These are phyloP conservation scores for Arctium lappa DNA, from an alignment of 129 eudicot genomes.

Conservation along the genomic window DNA sequence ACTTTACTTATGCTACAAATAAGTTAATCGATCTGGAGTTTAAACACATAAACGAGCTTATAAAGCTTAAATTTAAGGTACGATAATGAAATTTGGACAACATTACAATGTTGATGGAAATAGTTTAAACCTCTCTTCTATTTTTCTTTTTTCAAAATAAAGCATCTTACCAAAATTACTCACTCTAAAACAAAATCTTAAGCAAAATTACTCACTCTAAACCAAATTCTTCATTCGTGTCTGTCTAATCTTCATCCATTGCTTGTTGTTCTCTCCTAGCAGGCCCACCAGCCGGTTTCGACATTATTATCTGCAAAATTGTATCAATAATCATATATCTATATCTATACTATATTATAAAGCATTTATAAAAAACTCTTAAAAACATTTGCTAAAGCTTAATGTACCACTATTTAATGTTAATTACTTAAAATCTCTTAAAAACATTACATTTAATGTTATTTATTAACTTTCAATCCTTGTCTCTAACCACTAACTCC, in stretches of 20 bases:
- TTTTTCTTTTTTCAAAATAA: background rate
- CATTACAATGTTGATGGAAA: background rate
- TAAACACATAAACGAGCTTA: background rate
- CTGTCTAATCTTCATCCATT: constrained; percentile 68
- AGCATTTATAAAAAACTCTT: too few relatives aligned
- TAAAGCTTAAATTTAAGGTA: background rate
- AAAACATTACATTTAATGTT: too few relatives aligned
- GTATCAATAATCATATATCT: background rate
- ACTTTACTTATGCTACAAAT: background rate
- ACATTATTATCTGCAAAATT: constrained; percentile 65
- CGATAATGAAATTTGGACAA: background rate
- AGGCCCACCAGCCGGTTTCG: constrained; percentile 92
- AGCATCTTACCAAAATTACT: background rate
- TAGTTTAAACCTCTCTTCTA: background rate
- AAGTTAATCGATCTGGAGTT: background rate
- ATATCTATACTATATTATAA: too few relatives aligned
- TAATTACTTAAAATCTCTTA: too few relatives aligned
- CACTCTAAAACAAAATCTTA: background rate
- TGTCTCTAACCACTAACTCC: too few relatives aligned
- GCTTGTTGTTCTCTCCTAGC: constrained; percentile 47
- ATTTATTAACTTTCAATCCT: too few relatives aligned
- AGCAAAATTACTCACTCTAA: background rate
- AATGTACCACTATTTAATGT: too few relatives aligned
- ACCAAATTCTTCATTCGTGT: background rate
- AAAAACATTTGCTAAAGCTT: too few relatives aligned